Base-by-base conservation (phyloP, 805 yeast species). In the Yarrowia sp. region DNA sequence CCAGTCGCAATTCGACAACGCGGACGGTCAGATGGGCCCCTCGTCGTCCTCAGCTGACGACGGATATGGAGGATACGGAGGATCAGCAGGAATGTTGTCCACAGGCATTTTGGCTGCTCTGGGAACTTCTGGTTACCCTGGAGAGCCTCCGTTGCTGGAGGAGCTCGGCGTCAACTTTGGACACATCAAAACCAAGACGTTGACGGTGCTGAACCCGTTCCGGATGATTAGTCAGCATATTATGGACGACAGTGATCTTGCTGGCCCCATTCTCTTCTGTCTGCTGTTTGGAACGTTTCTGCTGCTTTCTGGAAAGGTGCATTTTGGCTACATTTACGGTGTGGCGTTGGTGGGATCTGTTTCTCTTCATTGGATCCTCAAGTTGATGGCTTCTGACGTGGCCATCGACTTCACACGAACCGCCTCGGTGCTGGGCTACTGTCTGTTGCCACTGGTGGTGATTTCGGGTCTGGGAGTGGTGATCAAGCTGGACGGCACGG, bases 321-420 rank as follows among this genome's bases (percentile, higher is more conserved):
- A 95, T 75, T 95, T 95, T 74, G 98, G 98, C 1, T 95, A 95
- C 75, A 89, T 95, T 58, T 95, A 95, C 73, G 98, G 99, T 43
- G 96, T 95, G 45, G 98, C 97, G 0, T 77, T 95, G 47, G 86
- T 93, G 70, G 99, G 99, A 15, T 88, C 96, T 1, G 74, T 90
- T 14, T 86, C 96, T 36, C 83, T 92, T 69, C 98, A 92, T 76
- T 84, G 84, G 70, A 79, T 95, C 66, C 88, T 96, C 75, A 92
- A 89, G 74, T 80, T 91, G 67, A 95, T 95, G 99, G 86, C 96
- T 15, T 48, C 74, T 50, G 67, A 74, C 64, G 68, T 74, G 47
- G 69, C 76, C 55, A 77, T 83, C 64, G 83, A 79, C 61, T 79
- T 82, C 69, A 74, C 79, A 44, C 84, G 93, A 69, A 90, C 97